Evolutionary conservation across 192 early-diverging fungal genomes (phyloP).

Genomic region (Backusella tuberculispora): DNA sequence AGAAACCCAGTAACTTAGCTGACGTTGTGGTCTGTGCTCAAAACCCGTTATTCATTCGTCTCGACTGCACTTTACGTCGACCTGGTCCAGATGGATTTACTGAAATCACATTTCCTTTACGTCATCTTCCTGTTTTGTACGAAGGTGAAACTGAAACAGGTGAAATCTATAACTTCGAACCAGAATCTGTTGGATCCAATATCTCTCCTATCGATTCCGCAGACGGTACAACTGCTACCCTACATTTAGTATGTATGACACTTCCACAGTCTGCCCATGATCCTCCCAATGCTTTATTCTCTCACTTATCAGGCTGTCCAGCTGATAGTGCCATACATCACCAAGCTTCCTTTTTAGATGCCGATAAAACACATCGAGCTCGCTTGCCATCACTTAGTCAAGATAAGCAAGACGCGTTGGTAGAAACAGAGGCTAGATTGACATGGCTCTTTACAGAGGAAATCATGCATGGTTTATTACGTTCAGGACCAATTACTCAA

Average conservation of each 20-base stretch:
- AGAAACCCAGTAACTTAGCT: constrained; percentile 43
- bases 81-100: constrained; percentile 46
- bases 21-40: constrained; percentile 64
- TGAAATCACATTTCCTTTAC: constrained; percentile 53
- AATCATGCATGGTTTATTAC: constrained; percentile 70
- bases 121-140: constrained; percentile 69
- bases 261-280: constrained; percentile 54
- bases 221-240: constrained; percentile 69
- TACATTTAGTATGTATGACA: constrained; percentile 68
- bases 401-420: constrained; percentile 63
- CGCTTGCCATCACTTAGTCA: constrained; percentile 35
- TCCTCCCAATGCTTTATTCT: constrained; percentile 26
- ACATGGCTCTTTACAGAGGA: constrained; percentile 74
- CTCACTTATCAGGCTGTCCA: constrained; percentile 13
- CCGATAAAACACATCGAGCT: constrained; percentile 38
- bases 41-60: constrained; percentile 68
- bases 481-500: constrained; percentile 56
- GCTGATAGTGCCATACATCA: constrained; percentile 17
- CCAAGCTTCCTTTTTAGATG: constrained; percentile 41
- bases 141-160: constrained; percentile 41
- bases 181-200: constrained; percentile 62
- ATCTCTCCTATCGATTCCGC: constrained; percentile 64
- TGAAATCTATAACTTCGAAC: constrained; percentile 55
- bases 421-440: constrained; percentile 58
- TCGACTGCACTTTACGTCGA: constrained; percentile 71